Percentiles rank a stretch among this genome's conserved stretches.
These are phyloP conservation scores for Antitrichia curtipendula DNA, from an alignment of 225 moss, liverwort and hornwort species.

Conservation along the genomic window DNA sequence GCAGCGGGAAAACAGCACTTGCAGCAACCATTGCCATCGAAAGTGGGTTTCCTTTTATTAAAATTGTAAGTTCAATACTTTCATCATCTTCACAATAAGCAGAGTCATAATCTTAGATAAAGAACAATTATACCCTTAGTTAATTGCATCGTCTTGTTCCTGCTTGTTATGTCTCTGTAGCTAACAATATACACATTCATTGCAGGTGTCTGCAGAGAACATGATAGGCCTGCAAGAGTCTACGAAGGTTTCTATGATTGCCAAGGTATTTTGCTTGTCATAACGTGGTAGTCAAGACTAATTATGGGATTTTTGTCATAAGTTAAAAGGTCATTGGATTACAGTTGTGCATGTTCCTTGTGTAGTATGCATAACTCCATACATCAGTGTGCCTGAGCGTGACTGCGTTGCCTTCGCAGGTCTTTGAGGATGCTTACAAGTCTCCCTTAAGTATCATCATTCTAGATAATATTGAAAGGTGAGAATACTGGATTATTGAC, in stretches of 20 bases:
- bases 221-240: conserved; percentile 87
- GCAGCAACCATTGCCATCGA: conserved; percentile 79
- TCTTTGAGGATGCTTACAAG: conserved; percentile 95
- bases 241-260: conserved; percentile 78
- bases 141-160: neutral
- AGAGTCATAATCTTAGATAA: neutral
- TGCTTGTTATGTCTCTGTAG: neutral
- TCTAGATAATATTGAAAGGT: conserved; percentile 91
- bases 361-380: neutral
- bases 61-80: conserved; percentile 55
- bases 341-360: neutral
- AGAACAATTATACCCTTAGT: neutral
- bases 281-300: neutral
- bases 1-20: conserved; percentile 88
- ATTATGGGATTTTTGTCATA: neutral
- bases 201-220: conserved; percentile 78
- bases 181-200: neutral
- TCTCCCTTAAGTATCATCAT: conserved; percentile 95
- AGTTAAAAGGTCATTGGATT: neutral
- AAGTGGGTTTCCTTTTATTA: conserved; percentile 80
- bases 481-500: neutral
- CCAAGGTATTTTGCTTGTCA: conserved; percentile 48
- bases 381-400: neutral
- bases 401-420: conserved; percentile 28
- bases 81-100: neutral